Evolutionary conservation across 2,329 filamentous ascomycete genomes (phyloP).

Genomic region (Penicillium freii): DNA sequence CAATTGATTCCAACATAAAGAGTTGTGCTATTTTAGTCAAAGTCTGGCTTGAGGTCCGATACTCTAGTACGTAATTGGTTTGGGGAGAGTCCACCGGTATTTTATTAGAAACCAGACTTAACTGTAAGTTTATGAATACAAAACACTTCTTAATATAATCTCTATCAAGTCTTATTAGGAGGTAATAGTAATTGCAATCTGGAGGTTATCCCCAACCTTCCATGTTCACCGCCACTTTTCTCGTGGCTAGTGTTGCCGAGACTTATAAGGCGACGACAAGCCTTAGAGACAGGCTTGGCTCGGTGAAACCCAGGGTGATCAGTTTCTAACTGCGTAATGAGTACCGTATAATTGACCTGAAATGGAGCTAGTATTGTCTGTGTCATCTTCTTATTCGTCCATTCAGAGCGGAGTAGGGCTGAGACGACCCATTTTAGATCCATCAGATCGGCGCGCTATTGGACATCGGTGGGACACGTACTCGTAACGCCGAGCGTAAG

Average conservation of each 20-base stretch:
- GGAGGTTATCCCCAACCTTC: neutral
- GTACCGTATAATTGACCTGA: neutral
- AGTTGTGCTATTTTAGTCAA: neutral
- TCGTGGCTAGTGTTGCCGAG: conserved; percentile 9
- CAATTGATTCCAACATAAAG: neutral
- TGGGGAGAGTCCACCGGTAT: neutral
- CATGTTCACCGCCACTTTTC: conserved; percentile 17
- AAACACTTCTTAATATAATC: neutral
- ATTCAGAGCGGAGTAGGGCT: conserved; percentile 20
- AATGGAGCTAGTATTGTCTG: neutral
- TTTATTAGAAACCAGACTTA: neutral
- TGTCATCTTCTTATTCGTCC: conserved; percentile 11
- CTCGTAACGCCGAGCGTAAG: neutral
- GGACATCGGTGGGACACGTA: conserved; percentile 16
- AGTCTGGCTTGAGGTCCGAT: neutral
- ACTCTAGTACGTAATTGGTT: neutral
- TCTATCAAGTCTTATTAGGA: neutral
- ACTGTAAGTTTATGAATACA: neutral
- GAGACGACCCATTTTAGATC: conserved; percentile 12
- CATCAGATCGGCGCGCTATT: conserved; percentile 18
- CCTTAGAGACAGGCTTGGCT: conserved; percentile 29
- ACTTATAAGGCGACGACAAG: conserved; percentile 28
- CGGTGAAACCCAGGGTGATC: neutral
- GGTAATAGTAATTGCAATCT: neutral
- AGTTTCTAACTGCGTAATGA: conserved; percentile 1